These are phyloP conservation scores for Euclidium syriacum DNA, from an alignment of 345 rosid species.

Conservation along the genomic window DNA sequence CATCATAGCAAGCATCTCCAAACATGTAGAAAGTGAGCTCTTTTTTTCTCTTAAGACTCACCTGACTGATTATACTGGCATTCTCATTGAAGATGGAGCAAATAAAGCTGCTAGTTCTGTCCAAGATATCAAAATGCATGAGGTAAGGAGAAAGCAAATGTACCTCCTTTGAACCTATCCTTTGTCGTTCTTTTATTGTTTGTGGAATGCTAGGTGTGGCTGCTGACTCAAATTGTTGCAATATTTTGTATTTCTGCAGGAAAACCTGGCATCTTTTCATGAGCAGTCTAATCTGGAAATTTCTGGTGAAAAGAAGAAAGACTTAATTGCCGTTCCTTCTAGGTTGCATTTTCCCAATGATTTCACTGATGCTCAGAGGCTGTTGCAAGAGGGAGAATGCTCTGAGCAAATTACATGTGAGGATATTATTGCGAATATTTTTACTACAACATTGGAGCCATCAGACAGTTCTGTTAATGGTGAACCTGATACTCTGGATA, in stretches of 20 bases:
- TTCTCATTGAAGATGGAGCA: conserved; percentile 51
- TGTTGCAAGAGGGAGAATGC: conserved; percentile 26
- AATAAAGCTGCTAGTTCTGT: conserved; percentile 29
- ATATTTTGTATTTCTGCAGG: conserved; percentile 37
- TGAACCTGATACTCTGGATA: conserved; percentile 35
- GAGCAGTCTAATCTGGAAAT: conserved; percentile 11
- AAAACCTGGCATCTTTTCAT: conserved; percentile 24
- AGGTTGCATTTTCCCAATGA: neutral
- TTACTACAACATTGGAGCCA: conserved; percentile 44
- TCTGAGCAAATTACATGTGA: conserved; percentile 25
- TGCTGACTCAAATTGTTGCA: conserved; percentile 16
- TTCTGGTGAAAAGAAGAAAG: conserved; percentile 25
- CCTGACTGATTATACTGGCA: conserved; percentile 41
- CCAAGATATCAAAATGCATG: conserved; percentile 29
- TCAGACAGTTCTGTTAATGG: conserved; percentile 28
- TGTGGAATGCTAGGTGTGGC: conserved; percentile 8
- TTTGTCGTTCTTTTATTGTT: conserved; percentile 5
- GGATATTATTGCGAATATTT: conserved; percentile 33
- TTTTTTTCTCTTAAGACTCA: conserved; percentile 42
- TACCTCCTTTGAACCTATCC: neutral
- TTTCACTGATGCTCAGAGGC: conserved; percentile 28
- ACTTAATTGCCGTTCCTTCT: conserved; percentile 20
- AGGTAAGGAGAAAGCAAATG: conserved; percentile 31
- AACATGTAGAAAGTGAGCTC: conserved; percentile 58
- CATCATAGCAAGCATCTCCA: conserved; percentile 37